Percentiles rank a stretch among this genome's conserved stretches.
These are phyloP conservation scores for Aquilaria malaccensis DNA, from an alignment of 345 rosid species.

Conservation along the genomic window DNA sequence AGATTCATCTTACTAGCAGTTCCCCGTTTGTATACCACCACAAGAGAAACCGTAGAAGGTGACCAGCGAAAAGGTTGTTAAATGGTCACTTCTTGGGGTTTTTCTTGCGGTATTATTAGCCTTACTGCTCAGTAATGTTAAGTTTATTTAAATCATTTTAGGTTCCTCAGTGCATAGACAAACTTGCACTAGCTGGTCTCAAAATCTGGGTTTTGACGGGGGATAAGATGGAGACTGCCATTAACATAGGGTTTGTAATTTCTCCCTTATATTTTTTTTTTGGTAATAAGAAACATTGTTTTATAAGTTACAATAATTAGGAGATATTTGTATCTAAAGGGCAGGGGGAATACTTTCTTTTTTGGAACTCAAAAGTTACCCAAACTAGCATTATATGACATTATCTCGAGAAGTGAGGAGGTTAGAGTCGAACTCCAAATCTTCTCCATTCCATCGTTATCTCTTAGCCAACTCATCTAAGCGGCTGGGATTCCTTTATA, in stretches of 20 bases:
- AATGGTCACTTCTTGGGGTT: neutral
- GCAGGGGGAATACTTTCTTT: too few relatives aligned
- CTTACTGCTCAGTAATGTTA: neutral
- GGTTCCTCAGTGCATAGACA: constrained; percentile 89
- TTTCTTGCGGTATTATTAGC: neutral
- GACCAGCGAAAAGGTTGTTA: neutral
- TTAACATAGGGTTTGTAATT: constrained; percentile 60
- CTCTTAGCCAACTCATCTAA: too few relatives aligned
- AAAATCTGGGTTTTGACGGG: constrained; percentile 89
- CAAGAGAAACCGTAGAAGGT: neutral
- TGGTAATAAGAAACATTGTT: neutral
- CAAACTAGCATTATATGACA: neutral
- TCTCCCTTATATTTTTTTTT: neutral
- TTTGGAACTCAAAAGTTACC: neutral
- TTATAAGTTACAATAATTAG: neutral
- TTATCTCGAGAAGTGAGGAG: neutral
- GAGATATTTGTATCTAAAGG: neutral
- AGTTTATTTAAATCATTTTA: constrained; percentile 15
- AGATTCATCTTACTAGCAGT: constrained; percentile 6
- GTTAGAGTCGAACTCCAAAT: too few relatives aligned
- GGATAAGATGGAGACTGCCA: constrained; percentile 82
- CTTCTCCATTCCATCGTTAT: too few relatives aligned
- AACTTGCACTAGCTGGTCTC: constrained; percentile 83
- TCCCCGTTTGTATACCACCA: neutral
- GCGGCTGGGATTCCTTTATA: too few relatives aligned